These are phyloP conservation scores for Pseudoneurospora amorphoporcata DNA, from an alignment of 495 filamentous ascomycete species.

Conservation along the genomic window DNA sequence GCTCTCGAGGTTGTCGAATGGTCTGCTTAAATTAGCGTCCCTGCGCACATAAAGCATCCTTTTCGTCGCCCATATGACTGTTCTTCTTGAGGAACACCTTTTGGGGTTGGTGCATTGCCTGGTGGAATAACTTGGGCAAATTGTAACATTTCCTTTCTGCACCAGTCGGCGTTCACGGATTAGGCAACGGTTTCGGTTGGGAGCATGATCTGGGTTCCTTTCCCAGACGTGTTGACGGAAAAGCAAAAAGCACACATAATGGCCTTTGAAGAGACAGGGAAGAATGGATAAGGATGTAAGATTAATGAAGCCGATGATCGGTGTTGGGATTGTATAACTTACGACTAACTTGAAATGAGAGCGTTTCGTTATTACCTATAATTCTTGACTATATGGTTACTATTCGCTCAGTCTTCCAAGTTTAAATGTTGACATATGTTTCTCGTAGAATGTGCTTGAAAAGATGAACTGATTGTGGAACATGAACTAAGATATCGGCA, in stretches of 20 bases:
- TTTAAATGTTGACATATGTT: neutral
- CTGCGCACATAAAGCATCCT: neutral
- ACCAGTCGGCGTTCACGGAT: neutral
- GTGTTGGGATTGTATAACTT: neutral
- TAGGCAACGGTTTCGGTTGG: neutral
- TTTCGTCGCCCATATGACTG: neutral
- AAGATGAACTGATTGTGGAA: neutral
- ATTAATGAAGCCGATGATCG: neutral
- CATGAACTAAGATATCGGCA: neutral
- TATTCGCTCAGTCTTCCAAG: neutral
- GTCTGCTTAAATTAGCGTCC: constrained; percentile 35
- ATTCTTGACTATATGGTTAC: neutral
- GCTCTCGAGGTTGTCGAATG: constrained; percentile 92
- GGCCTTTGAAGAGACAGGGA: neutral
- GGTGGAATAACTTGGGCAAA: neutral
- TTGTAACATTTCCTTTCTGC: neutral
- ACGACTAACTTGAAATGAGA: neutral
- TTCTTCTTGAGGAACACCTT: neutral
- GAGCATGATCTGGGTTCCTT: too few species aligned
- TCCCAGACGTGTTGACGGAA: neutral
- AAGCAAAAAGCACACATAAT: neutral
- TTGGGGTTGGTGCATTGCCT: neutral
- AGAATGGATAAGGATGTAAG: neutral
- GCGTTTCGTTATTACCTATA: neutral
- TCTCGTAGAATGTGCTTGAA: too few species aligned